Evolutionary conservation across 352 stramenopile species (phyloP), one percentile per base, ranked within the genome.

Genomic region (Detonula confervacea): DNA sequence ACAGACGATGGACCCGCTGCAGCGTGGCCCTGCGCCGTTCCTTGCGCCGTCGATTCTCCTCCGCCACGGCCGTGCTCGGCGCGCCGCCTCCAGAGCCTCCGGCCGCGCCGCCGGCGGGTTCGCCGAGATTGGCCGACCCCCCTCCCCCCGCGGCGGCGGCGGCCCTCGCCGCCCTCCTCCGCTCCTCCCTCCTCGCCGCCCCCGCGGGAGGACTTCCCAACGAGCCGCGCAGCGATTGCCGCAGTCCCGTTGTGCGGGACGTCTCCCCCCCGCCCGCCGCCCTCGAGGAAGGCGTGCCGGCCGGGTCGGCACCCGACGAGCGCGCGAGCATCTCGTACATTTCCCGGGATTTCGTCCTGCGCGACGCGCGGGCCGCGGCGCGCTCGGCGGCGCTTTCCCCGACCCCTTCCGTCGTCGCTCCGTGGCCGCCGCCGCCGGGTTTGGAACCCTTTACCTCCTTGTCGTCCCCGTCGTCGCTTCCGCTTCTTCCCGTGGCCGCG

Each of bases 1-100:
- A 81, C 22, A 85, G 7, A 44, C 27, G 12, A 63, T 85, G 71
- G 9, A 85, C 65, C 25, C 67, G 65, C 25, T 77, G 51, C 6
- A 85, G 33, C 4, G 59, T 54, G 29, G 57, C 25, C 56, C 71
- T 55, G 20, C 77, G 44, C 37, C 55, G 25, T 7, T 84, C 72
- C 56, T 76, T 71, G 18, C 72, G 49, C 49, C 12, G 44, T 8
- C 46, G 42, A 37, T 81, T 81, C 52, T 85, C 77, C 20, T 73
- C 71, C 11, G 12, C 11, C 0, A 69, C n/a, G 44, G 14, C 42
- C 2, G 27, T n/a, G n/a, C n/a, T n/a, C n/a, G n/a, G 7, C 5
- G 54, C 11, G 12, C 6, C 25, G 33, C 65, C 30, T 33, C 47
- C 59, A n/a, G n/a, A n/a, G n/a, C 42, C 56, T 24, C 47, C 64